phyloP scores from a whole-genome alignment of 176 grass and related monocot species.

The Aegilops tauschii region DNA sequence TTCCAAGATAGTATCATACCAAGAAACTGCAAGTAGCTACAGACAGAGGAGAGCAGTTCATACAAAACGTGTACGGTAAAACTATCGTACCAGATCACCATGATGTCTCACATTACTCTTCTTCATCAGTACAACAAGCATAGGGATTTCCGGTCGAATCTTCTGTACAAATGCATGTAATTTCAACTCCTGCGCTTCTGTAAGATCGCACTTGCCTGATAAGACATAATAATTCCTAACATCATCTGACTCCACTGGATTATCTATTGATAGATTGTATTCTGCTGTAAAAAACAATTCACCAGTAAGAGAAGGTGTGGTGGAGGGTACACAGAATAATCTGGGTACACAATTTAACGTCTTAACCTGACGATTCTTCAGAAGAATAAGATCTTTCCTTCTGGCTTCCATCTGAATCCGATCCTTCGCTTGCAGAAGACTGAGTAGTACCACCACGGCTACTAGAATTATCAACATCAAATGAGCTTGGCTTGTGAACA shows the following conservation, averaged over 20 bases:
- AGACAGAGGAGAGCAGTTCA: too few relatives aligned
- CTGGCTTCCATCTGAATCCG: neutral
- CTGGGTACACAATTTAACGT: neutral
- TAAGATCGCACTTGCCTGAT: conserved; percentile 10
- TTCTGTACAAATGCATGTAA: neutral
- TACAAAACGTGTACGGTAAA: too few relatives aligned
- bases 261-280: neutral
- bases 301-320: neutral
- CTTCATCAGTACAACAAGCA: too few relatives aligned
- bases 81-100: too few relatives aligned
- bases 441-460: neutral
- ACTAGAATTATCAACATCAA: neutral
- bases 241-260: neutral
- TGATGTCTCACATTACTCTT: too few relatives aligned
- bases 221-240: neutral
- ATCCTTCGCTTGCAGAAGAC: conserved; percentile 5
- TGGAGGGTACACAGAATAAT: neutral
- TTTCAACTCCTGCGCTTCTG: neutral
- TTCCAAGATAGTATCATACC: too few relatives aligned
- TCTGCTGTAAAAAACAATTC: neutral
- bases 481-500: neutral
- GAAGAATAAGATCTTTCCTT: neutral
- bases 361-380: conserved; percentile 28
- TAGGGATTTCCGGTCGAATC: neutral
- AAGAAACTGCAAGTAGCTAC: too few relatives aligned